These are phyloP conservation scores for Metarhizium rileyi DNA, from an alignment of 2,329 filamentous ascomycete genomes.

Conservation along the genomic window DNA sequence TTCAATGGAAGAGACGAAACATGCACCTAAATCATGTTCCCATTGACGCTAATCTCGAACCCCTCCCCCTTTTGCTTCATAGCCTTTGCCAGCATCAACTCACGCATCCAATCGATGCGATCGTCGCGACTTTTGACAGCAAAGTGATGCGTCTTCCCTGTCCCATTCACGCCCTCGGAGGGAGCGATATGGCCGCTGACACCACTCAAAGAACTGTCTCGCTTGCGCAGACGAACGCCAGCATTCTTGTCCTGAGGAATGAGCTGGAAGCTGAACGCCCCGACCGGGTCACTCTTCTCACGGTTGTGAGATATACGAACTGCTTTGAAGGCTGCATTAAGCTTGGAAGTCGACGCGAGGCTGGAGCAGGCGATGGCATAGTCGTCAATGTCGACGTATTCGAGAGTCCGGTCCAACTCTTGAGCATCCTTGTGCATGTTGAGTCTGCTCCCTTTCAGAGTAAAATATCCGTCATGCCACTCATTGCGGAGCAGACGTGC, in stretches of 20 bases:
- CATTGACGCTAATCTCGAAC: constrained; percentile 74
- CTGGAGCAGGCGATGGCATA: constrained; percentile 81
- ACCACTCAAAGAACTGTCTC: constrained; percentile 34
- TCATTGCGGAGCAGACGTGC: constrained; percentile 83
- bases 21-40: constrained; percentile 50
- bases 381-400: constrained; percentile 80
- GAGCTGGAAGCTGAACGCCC: constrained; percentile 77
- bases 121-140: constrained; percentile 80
- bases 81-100: constrained; percentile 85
- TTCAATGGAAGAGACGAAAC: neutral
- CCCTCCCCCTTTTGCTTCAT: constrained; percentile 75
- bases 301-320: constrained; percentile 51
- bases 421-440: constrained; percentile 62
- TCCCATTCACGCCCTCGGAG: constrained; percentile 44
- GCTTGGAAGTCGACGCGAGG: constrained; percentile 65
- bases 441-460: constrained; percentile 64
- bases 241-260: constrained; percentile 55
- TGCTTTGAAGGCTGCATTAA: constrained; percentile 79
- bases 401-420: constrained; percentile 48
- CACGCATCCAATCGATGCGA: constrained; percentile 94
- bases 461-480: constrained; percentile 89
- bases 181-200: constrained; percentile 21
- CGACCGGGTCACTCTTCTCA: constrained; percentile 47
- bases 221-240: constrained; percentile 42
- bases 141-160: constrained; percentile 85